Percentiles rank a stretch among this genome's conserved stretches.
phyloP scores from a whole-genome alignment of 352 stramenopile genomes.

The Pythium apleroticum region DNA sequence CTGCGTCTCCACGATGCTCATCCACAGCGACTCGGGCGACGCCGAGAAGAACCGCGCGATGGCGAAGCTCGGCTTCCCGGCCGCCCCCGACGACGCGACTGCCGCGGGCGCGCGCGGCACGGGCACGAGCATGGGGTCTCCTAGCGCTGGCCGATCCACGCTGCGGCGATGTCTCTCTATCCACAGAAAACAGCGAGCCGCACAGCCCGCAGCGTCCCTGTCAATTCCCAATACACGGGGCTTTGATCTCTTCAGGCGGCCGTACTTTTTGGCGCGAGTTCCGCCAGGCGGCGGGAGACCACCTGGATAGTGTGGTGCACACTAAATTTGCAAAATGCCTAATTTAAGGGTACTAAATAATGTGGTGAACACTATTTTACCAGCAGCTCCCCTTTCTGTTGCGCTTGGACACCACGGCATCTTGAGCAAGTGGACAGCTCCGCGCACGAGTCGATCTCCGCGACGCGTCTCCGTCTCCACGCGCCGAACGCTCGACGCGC shows the following conservation, averaged over 20 bases:
- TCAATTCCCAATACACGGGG: too few species aligned
- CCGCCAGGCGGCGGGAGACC: background rate
- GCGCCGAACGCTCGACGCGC: background rate
- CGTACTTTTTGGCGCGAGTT: conserved; percentile 30
- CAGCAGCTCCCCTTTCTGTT: background rate
- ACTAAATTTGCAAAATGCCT: too few species aligned
- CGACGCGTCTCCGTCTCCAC: background rate
- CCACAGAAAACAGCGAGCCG: background rate
- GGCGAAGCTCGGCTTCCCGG: background rate
- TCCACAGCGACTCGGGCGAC: conserved; percentile 32
- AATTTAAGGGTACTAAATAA: background rate
- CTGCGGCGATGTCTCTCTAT: background rate
- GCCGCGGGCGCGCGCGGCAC: conserved; percentile 15
- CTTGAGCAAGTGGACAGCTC: background rate
- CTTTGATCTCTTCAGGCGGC: conserved; percentile 1
- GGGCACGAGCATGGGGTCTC: conserved; percentile 12
- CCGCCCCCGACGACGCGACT: background rate
- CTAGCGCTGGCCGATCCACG: background rate
- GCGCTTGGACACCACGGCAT: background rate
- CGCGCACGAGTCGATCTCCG: too few species aligned
- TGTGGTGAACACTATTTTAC: conserved; percentile 15
- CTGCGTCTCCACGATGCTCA: conserved; percentile 14
- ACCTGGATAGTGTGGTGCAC: conserved; percentile 6
- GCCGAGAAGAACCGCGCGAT: conserved; percentile 29
- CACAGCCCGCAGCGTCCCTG: too few species aligned